Evolutionary conservation across 176 grass and related monocot species (phyloP).

Genomic region (Musa beccarii): DNA sequence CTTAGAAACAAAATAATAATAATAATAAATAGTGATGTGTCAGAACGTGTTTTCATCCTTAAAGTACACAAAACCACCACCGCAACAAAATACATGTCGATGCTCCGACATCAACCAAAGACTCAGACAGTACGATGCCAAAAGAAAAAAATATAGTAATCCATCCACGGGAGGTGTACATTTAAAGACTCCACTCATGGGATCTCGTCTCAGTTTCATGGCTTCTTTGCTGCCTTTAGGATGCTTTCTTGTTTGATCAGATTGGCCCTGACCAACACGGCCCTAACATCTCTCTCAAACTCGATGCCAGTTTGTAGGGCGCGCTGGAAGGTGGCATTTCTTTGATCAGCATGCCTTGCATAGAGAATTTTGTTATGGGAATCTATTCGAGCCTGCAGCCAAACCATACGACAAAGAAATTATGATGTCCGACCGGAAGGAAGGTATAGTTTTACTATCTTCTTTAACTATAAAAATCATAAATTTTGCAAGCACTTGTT

Average conservation of each 20-base stretch:
- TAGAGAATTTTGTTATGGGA: constrained; percentile 98
- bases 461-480: no score
- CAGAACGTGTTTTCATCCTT: no score
- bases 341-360: constrained; percentile 74
- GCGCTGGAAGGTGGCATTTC: constrained; percentile 74
- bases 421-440: background rate
- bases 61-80: no score
- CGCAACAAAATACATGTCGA: no score
- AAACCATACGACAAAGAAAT: background rate
- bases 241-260: constrained; percentile 77
- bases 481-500: no score
- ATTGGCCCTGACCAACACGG: constrained; percentile 84
- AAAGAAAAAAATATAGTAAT: background rate
- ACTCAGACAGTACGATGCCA: background rate
- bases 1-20: no score
- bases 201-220: background rate
- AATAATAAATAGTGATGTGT: no score
- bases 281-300: constrained; percentile 79
- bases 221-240: constrained; percentile 24
- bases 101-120: background rate
- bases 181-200: background rate
- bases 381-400: constrained; percentile 79
- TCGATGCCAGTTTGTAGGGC: constrained; percentile 67
- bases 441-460: background rate
- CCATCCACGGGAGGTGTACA: background rate